Percentiles rank a stretch among this genome's conserved stretches.
Evolutionary conservation across 2,329 filamentous ascomycete genomes (phyloP).

Genomic region (Esteya vermicola): DNA sequence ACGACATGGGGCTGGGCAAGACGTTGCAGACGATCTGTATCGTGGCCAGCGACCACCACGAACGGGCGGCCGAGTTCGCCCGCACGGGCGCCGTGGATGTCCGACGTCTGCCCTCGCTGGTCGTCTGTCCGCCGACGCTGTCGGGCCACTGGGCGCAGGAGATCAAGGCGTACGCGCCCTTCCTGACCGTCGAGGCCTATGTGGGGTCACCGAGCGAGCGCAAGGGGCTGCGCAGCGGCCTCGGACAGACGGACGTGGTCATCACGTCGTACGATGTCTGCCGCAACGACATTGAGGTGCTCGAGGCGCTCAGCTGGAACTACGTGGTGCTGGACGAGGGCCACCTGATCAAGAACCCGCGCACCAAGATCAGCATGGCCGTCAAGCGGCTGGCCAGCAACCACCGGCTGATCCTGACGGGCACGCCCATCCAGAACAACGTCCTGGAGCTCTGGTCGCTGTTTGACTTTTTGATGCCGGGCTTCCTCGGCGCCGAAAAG

Average conservation of each 20-base stretch:
- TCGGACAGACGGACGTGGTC: constrained; percentile 76
- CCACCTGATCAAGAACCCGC: constrained; percentile 96
- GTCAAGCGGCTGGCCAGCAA: constrained; percentile 86
- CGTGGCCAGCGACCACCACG: constrained; percentile 91
- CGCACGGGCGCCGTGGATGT: constrained; percentile 68
- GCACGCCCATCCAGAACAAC: constrained; percentile 96
- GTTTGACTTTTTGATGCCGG: constrained; percentile 98
- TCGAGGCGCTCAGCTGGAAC: constrained; percentile 77
- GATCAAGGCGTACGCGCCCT: constrained; percentile 88
- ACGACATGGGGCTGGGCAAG: constrained; percentile 98
- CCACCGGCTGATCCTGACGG: constrained; percentile 88
- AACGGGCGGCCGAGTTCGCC: constrained; percentile 78
- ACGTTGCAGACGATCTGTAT: constrained; percentile 96
- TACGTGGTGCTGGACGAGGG: constrained; percentile 96
- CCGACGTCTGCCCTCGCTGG: constrained; percentile 73
- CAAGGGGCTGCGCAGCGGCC: constrained; percentile 50
- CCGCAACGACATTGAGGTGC: constrained; percentile 80
- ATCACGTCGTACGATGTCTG: constrained; percentile 98
- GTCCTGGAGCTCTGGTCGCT: constrained; percentile 94
- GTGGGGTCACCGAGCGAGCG: constrained; percentile 80
- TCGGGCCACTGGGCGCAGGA: constrained; percentile 99
- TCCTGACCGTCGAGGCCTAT: constrained; percentile 79
- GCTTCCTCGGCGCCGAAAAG: constrained; percentile 85
- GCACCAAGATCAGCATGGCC: constrained; percentile 86
- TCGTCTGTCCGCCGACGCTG: constrained; percentile 89